These are phyloP conservation scores for Podochytrium sp. DNA, from an alignment of 192 early-diverging fungal genomes.

Conservation along the genomic window DNA sequence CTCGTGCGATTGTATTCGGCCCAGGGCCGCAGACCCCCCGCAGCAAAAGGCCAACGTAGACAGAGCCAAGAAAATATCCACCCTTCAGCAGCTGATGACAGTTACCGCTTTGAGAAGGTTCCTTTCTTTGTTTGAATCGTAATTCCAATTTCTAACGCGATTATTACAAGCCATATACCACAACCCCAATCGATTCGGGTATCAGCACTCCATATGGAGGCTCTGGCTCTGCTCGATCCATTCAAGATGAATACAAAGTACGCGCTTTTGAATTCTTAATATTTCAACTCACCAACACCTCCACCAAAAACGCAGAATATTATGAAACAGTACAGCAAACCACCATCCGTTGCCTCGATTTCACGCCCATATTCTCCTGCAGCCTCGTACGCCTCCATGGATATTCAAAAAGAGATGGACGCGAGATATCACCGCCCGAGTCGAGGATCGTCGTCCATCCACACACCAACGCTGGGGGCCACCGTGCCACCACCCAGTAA, in stretches of 20 bases:
- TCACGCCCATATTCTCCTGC: slow-evolving; percentile 5
- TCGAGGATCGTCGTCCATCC: too few relatives aligned
- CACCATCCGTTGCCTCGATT: neutral
- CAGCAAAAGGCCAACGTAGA: too few relatives aligned
- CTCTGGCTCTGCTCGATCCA: neutral
- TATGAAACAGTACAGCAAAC: too few relatives aligned
- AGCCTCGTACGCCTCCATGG: neutral
- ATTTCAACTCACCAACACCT: neutral
- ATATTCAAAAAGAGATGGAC: slow-evolving; percentile 19
- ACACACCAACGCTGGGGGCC: too few relatives aligned
- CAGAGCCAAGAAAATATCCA: too few relatives aligned
- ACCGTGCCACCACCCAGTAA: too few relatives aligned
- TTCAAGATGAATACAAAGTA: slow-evolving; percentile 20
- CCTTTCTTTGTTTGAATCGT: too few relatives aligned
- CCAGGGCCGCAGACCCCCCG: neutral
- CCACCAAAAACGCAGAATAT: neutral
- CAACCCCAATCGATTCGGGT: neutral
- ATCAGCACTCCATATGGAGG: neutral
- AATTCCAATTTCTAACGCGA: too few relatives aligned
- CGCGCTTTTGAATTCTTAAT: neutral
- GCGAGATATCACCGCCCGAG: neutral
- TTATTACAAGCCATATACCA: too few relatives aligned
- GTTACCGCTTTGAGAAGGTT: too few relatives aligned
- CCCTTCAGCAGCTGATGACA: too few relatives aligned
- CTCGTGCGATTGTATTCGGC: neutral